Percentiles rank a stretch among this genome's conserved stretches.
Evolutionary conservation across 352 stramenopile genomes (phyloP).

Genomic region (Phytophthora idaei): DNA sequence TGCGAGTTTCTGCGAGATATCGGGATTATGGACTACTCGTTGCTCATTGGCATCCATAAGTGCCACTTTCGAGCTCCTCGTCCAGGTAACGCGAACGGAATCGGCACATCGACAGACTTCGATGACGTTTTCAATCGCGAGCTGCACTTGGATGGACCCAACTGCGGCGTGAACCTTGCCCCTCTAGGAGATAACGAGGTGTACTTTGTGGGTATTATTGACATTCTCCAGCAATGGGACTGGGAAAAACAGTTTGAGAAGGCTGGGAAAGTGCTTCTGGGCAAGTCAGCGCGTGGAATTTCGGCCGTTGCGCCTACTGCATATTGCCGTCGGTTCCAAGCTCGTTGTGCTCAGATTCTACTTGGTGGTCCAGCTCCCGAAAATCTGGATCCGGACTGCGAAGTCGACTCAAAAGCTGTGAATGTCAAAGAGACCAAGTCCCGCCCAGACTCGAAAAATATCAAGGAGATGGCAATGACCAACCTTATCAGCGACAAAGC

Average conservation of each 20-base stretch:
- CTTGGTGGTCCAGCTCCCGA: constrained; percentile 33
- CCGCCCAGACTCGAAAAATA: constrained; percentile 31
- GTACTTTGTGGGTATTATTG: constrained; percentile 87
- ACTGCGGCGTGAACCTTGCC: constrained; percentile 32
- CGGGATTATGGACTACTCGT: constrained; percentile 84
- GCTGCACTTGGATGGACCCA: constrained; percentile 22
- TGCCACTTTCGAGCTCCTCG: constrained; percentile 44
- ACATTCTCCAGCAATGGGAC: constrained; percentile 87
- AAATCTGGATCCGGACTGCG: constrained; percentile 38
- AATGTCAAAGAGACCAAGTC: constrained; percentile 24
- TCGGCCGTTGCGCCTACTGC: constrained; percentile 61
- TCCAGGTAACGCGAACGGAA: constrained; percentile 8
- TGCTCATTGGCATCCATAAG: constrained; percentile 75
- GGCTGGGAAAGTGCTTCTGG: constrained; percentile 71
- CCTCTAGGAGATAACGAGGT: constrained; percentile 49
- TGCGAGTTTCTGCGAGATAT: constrained; percentile 69
- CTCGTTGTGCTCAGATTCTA: constrained; percentile 59
- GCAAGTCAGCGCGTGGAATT: constrained; percentile 70
- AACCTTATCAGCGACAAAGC: constrained; percentile 27
- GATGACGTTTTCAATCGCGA: constrained; percentile 28
- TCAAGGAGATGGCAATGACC: constrained; percentile 29
- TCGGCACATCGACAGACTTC: constrained; percentile 12
- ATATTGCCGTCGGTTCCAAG: constrained; percentile 78
- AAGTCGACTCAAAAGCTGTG: constrained; percentile 17
- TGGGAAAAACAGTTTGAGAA: constrained; percentile 83